Evolutionary conservation across 164 flowering plant species (phyloP).

Genomic region (Protea cynaroides): DNA sequence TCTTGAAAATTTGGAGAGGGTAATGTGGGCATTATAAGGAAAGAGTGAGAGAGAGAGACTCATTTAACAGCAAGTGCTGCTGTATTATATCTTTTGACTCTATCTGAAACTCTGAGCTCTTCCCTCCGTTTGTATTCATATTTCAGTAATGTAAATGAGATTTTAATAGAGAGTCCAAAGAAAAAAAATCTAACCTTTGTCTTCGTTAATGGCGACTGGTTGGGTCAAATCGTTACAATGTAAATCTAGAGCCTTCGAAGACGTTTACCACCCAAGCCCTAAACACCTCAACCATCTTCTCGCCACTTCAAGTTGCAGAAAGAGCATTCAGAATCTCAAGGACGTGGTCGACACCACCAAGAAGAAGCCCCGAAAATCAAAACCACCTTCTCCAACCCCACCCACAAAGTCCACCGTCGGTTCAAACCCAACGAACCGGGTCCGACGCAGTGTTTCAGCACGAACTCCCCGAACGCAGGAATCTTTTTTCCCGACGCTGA

Average conservation of each 20-base stretch:
- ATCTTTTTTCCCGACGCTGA: slow-evolving; percentile 47
- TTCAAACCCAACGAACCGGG: slow-evolving; percentile 11
- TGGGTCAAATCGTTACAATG: slow-evolving; percentile 90
- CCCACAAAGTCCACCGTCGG: slow-evolving; percentile 14
- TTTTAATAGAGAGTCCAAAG: not conserved
- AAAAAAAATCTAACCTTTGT: slow-evolving; percentile 6
- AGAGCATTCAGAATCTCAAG: slow-evolving; percentile 43
- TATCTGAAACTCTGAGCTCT: not conserved
- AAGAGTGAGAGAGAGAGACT: not conserved
- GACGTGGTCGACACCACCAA: slow-evolving; percentile 56
- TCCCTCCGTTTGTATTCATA: not conserved
- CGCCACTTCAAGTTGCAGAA: slow-evolving; percentile 54
- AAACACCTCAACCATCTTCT: slow-evolving; percentile 27
- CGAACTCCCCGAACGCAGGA: slow-evolving; percentile 20
- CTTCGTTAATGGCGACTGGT: slow-evolving; percentile 60
- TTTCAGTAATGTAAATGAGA: not conserved
- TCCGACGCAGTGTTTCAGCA: slow-evolving; percentile 13
- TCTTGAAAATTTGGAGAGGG: not conserved
- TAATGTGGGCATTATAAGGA: not conserved
- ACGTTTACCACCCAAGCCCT: slow-evolving; percentile 46
- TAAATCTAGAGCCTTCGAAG: slow-evolving; percentile 73
- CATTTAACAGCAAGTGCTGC: no score
- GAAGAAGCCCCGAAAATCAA: slow-evolving; percentile 25
- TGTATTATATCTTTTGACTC: no score
- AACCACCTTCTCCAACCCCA: not conserved